Evolutionary conservation across 768 basidiomycete genomes (phyloP), one percentile per base, ranked within the genome.

Genomic region (Dioszegia hungarica): DNA sequence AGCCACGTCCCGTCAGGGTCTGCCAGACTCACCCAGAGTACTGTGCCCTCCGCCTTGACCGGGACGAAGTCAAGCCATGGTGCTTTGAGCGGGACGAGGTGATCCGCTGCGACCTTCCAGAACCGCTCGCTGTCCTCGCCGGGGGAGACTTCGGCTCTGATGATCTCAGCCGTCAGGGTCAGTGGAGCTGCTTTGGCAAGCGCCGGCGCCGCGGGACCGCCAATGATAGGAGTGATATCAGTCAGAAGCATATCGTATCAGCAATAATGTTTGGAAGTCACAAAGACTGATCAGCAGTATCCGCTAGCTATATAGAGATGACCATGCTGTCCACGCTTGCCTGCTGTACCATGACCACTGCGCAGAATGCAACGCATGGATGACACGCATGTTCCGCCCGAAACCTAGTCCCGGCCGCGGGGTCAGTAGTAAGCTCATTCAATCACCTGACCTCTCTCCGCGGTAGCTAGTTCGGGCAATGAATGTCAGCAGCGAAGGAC

Each of bases 1-100:
- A 57, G 38, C 10, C 14, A 15, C 27, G 31, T 33, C 28, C 2
- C 11, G 33, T 14, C 31, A 41, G 15, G 15, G n/a, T 40, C 14
- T 1, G n/a, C n/a, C n/a, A n/a, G 48, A 50, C 60, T 56, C 36
- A 61, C 60, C 52, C 61, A 54, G 31, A 62, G 24, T 3, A 51
- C 39, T 2, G 51, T 48, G 19, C 61, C 61, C 40, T 62, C 29
- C 5, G 61, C 50, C 53, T 51, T 44, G 38, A 47, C 53, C 19
- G 58, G 34, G 24, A 62, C 49, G 4, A 52, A 38, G 39, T 40
- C 36, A 27, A 51, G 27, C 43, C 43, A 62, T 2, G 44, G 36
- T 28, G 57, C 61, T 50, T 51, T 57, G 34, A 50, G 45, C 8
- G 57, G 56, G 17, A 62, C 58, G 10, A 57, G 46, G 37, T 57